Percentiles rank a stretch among this genome's conserved stretches.
Evolutionary conservation across 331 rosid species (phyloP).

Genomic region (Pyracantha coccinea): DNA sequence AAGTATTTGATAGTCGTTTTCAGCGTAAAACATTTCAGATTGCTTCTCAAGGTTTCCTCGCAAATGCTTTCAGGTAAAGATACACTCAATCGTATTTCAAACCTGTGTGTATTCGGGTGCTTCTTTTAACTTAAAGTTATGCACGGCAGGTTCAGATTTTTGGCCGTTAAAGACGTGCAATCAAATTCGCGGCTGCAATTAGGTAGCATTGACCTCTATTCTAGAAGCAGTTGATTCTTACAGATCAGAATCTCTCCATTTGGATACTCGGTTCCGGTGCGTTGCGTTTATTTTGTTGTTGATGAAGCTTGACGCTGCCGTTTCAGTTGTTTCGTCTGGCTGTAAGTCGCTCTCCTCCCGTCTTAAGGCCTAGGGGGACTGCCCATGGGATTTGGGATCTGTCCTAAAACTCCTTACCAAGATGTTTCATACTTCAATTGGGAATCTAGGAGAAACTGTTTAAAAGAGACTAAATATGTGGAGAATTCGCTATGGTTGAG

Average conservation of each 20-base stretch:
- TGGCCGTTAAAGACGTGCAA: constrained; percentile 44
- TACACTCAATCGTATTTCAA: background rate
- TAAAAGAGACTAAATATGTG: no score
- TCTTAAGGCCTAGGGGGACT: no score
- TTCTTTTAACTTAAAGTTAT: background rate
- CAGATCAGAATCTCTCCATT: background rate
- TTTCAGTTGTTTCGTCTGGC: no score
- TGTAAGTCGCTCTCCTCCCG: no score
- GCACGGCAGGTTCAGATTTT: constrained; percentile 63
- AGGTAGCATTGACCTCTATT: constrained; percentile 79
- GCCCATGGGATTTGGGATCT: no score
- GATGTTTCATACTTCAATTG: background rate
- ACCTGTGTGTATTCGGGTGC: background rate
- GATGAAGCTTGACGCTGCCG: background rate
- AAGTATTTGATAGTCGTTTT: constrained; percentile 55
- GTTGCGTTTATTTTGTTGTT: no score
- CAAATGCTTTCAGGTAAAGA: constrained; percentile 59
- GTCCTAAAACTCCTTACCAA: background rate
- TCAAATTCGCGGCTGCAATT: constrained; percentile 74
- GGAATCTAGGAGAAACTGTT: no score
- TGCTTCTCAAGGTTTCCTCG: constrained; percentile 29
- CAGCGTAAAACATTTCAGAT: constrained; percentile 52
- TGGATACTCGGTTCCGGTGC: background rate
- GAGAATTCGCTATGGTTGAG: no score
- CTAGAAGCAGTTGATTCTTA: constrained; percentile 15